These are phyloP conservation scores for Drosera spatulata DNA, from an alignment of 179 eudicot species.

Conservation along the genomic window DNA sequence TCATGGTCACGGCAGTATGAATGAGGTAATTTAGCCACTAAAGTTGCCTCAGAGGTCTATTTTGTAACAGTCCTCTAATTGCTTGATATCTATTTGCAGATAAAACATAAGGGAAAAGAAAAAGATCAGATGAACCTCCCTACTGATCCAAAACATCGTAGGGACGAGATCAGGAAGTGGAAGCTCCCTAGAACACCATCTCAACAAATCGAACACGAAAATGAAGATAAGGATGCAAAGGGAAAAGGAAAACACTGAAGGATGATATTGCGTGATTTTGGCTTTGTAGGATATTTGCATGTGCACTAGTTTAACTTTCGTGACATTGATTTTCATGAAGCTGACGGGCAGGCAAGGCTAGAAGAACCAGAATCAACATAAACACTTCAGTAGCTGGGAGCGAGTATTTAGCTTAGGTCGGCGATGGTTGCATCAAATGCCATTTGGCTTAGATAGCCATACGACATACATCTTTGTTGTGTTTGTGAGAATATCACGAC, in stretches of 20 bases:
- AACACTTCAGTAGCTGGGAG: too few species aligned
- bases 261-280: neutral
- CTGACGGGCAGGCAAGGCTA: too few species aligned
- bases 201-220: constrained; percentile 25
- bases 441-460: too few species aligned
- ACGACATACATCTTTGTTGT: too few species aligned
- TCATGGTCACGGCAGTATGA: constrained; percentile 4
- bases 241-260: constrained; percentile 21
- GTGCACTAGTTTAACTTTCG: too few species aligned
- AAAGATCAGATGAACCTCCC: constrained; percentile 35
- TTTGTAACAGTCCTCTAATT: constrained; percentile 1
- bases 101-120: constrained; percentile 17
- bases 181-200: constrained; percentile 28
- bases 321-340: too few species aligned
- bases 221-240: constrained; percentile 26
- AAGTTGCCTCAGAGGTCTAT: neutral
- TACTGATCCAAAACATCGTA: constrained; percentile 25
- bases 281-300: too few species aligned
- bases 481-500: too few species aligned
- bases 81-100: constrained; percentile 1
- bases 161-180: constrained; percentile 47
- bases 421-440: too few species aligned
- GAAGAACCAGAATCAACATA: too few species aligned
- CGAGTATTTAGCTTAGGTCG: too few species aligned
- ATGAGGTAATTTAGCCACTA: constrained; percentile 27